Conservation (phyloP, 2,329 filamentous ascomycete species). For the Blastomyces silverae region DNA sequence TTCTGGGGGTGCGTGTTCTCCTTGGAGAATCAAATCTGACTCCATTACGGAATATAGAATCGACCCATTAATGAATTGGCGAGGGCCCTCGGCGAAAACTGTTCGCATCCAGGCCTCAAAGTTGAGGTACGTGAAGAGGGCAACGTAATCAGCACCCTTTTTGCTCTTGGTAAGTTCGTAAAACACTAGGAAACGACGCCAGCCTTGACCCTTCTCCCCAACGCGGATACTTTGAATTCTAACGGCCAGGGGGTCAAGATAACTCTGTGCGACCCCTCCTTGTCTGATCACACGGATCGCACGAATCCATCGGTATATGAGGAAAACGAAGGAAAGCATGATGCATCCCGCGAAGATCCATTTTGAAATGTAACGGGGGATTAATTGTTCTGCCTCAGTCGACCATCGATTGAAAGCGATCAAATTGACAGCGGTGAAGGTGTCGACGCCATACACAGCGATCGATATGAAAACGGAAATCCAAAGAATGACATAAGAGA, state of each 20-base stretch:
- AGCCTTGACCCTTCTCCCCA: slow-evolving; percentile 64
- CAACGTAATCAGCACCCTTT: slow-evolving; percentile 83
- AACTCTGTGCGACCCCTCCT: slow-evolving; percentile 83
- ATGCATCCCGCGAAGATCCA: slow-evolving; percentile 96
- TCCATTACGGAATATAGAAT: slow-evolving; percentile 80
- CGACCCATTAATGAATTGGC: slow-evolving; percentile 82
- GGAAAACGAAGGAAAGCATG: slow-evolving; percentile 77
- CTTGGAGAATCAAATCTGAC: slow-evolving; percentile 61
- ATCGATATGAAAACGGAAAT: slow-evolving; percentile 70
- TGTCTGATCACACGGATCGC: slow-evolving; percentile 74
- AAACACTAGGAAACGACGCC: slow-evolving; percentile 86
- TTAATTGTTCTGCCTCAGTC: slow-evolving; percentile 68
- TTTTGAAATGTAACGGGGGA: slow-evolving; percentile 71
- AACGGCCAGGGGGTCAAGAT: slow-evolving; percentile 79
- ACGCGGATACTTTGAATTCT: slow-evolving; percentile 76
- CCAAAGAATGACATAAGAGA: slow-evolving; percentile 82
- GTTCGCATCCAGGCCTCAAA: slow-evolving; percentile 79
- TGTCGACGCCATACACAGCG: slow-evolving; percentile 82
- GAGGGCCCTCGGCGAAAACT: slow-evolving; percentile 82
- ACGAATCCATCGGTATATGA: slow-evolving; percentile 70
- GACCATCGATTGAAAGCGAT: slow-evolving; percentile 86
- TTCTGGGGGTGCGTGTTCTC: slow-evolving; percentile 46
- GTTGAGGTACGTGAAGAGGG: slow-evolving; percentile 83
- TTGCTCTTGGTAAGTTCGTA: slow-evolving; percentile 83
- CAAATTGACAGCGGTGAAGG: slow-evolving; percentile 86